Evolutionary conservation across 225 moss, liverwort and hornwort species (phyloP), one percentile per base, ranked within the genome.

Genomic region (Neckera pumila): DNA sequence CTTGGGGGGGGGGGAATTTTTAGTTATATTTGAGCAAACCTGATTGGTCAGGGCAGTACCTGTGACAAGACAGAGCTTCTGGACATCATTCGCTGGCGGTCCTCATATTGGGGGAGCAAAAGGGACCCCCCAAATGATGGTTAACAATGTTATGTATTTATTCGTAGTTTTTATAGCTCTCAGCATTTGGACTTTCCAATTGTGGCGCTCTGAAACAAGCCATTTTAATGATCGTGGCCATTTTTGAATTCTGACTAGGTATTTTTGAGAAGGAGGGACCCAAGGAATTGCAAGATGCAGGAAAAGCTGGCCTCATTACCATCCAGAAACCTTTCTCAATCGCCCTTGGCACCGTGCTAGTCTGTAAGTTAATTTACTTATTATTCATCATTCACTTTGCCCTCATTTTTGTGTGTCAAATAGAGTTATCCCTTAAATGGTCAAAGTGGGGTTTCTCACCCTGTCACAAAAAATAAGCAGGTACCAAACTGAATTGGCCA

Each of bases 301-400:
- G 97, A 54, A 99, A 99, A 92, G 97, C 93, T 69, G 98, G 98
- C 31, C 93, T 99, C 30, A 86, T 97, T 57, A 96, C 95, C 31
- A 84, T 99, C 79, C 98, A 99, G 88, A 89, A 93, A 80, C 94
- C 92, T 36, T 89, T 99, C 85, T 96, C 98, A 40, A 57, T 91
- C 47, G 94, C 93, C 45, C 92, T 99, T 11, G 98, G 98, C 69
- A 82, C 89, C 28, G 17, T 96, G 56, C 94, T 99, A 45, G 76
- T 96, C 40, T 85, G 97, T 88, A 91, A 95, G 89, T 93, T 84
- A 16, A 9, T 53, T 49, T 57, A 53, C 38, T 72, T 72, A 9
- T 34, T 34, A 34, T 84, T 59, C 72, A 23, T 72, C 30, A 34
- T 56, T 56, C 72, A 21, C 58, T 23, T 43, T 34, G 22, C 59